Base-by-base conservation (phyloP, 2,329 filamentous ascomycete species). In the Colletotrichum orchidophilum region DNA sequence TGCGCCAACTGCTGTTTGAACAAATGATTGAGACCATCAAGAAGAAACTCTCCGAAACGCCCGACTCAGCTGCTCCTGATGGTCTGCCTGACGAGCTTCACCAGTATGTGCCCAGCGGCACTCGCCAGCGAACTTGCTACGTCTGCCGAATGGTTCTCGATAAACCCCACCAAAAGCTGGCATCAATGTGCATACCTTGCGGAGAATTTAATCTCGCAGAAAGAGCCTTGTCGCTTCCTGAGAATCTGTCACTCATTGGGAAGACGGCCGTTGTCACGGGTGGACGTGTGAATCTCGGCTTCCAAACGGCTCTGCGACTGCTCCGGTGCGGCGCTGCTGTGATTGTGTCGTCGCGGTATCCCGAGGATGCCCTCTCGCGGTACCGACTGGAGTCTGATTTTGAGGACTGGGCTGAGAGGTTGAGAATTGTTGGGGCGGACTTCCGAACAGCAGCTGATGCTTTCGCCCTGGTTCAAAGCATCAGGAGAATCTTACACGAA, bases 331-430 rank as follows among this genome's bases (percentile, higher is more conserved):
- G 80, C 15, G 79, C 79, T 2, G 68, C 66, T 3, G 80, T 82
- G 18, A 78, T 82, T n/a, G 79, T 78, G 1, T 80, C 80, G 2
- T 78, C 78, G 5, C 76, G 81, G 18, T 82, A 82, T 58, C 81
- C 80, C 9, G 72, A 73, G 8, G 81, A 82, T 63, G 78, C 80
- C 6, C 76, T 76, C 24, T 61, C 67, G 2, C 75, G 79, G 29
- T 81, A 81, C 69, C 59, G 63, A 9, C 46, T 27, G 15, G 75
- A 78, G 52, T 27, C 42, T 1, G 75, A 76, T 55, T 75, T 72
- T 27, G 63, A 31, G 1, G 15, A n/a, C 2, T 79, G 78, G 77
- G 29, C 54, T 15, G 61, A 59, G n/a, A 63, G 62, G 8, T 57
- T 73, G 46, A 72, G 60, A 27, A 74, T 81, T n/a, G 68, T 80